These are phyloP conservation scores for Rhizoctonia solani DNA, from an alignment of 1,284 basidiomycete species.

Conservation along the genomic window DNA sequence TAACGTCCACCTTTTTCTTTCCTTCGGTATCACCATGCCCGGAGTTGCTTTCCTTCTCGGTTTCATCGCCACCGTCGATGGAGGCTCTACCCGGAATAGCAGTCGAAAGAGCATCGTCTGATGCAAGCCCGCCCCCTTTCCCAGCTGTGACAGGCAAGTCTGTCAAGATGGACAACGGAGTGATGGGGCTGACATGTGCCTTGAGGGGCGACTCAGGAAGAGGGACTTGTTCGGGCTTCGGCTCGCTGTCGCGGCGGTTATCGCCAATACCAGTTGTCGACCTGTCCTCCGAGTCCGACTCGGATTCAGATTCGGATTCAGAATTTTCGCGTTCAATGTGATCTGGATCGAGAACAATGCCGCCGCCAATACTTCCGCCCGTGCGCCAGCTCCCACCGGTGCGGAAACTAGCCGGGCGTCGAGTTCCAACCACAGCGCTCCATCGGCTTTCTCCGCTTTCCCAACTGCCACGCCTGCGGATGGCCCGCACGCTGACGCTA, in stretches of 20 bases:
- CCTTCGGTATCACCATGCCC: conserved; percentile 13
- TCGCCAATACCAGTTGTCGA: conserved; percentile 24
- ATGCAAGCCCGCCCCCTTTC: neutral
- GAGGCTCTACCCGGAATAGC: conserved; percentile 12
- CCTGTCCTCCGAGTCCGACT: neutral
- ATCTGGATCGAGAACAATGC: conserved; percentile 22
- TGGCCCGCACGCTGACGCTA: conserved; percentile 74
- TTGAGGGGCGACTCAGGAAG: conserved; percentile 11
- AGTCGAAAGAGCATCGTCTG: conserved; percentile 17
- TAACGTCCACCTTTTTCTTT: neutral
- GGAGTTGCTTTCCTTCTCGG: conserved; percentile 32
- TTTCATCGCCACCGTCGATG: conserved; percentile 34
- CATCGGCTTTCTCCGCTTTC: conserved; percentile 80
- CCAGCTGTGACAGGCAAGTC: conserved; percentile 8
- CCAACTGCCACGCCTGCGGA: conserved; percentile 81
- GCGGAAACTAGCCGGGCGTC: conserved; percentile 22
- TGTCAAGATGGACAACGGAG: conserved; percentile 26
- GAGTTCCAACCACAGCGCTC: conserved; percentile 63
- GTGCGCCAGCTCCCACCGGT: conserved; percentile 33
- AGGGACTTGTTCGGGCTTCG: conserved; percentile 21
- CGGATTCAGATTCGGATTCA: conserved; percentile 9
- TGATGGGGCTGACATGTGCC: conserved; percentile 2
- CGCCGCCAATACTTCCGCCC: conserved; percentile 23
- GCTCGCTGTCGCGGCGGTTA: conserved; percentile 8
- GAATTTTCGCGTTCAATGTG: conserved; percentile 30